Percentiles rank a stretch among this genome's conserved stretches.
These are phyloP conservation scores for Beauveria caledonica DNA, from an alignment of 2,329 filamentous ascomycete species.

Conservation along the genomic window DNA sequence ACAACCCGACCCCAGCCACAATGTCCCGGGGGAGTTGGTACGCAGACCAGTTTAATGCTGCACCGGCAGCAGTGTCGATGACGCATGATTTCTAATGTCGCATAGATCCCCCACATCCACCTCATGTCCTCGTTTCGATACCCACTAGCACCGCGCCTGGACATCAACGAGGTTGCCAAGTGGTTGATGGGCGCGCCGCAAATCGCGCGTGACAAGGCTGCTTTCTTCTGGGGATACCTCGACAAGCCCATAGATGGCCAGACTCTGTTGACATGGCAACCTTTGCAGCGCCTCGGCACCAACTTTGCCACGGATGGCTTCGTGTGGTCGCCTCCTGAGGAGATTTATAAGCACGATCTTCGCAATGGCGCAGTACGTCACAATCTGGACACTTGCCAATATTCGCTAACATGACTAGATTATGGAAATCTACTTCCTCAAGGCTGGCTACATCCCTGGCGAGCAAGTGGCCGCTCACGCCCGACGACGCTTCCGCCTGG, in stretches of 20 bases:
- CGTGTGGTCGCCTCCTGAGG: constrained; percentile 79
- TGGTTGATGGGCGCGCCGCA: constrained; percentile 78
- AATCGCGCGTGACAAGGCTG: constrained; percentile 73
- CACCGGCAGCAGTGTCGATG: neutral
- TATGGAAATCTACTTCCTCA: constrained; percentile 81
- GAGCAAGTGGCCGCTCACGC: constrained; percentile 71
- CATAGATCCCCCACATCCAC: constrained; percentile 78
- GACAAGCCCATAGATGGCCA: constrained; percentile 74
- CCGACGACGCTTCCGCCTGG: constrained; percentile 77
- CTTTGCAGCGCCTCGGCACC: constrained; percentile 58
- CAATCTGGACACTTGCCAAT: constrained; percentile 6
- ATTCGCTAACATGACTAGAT: constrained; percentile 41
- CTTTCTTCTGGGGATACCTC: constrained; percentile 91
- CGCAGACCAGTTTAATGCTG: constrained; percentile 13
- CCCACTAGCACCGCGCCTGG: constrained; percentile 62
- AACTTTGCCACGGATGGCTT: constrained; percentile 88
- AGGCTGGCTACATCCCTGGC: constrained; percentile 68
- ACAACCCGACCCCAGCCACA: constrained; percentile 31
- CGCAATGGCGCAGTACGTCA: constrained; percentile 48
- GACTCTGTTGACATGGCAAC: constrained; percentile 83
- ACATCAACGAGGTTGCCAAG: constrained; percentile 69
- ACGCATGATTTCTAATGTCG: neutral
- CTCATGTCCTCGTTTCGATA: constrained; percentile 79
- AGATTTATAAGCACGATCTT: constrained; percentile 64
- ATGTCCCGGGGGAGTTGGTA: constrained; percentile 35